A percentile compares a stretch with the other conserved stretches of the same genome.
phyloP scores from a whole-genome alignment of 2,329 filamentous ascomycete species.

The Penicillium capsulatum region DNA sequence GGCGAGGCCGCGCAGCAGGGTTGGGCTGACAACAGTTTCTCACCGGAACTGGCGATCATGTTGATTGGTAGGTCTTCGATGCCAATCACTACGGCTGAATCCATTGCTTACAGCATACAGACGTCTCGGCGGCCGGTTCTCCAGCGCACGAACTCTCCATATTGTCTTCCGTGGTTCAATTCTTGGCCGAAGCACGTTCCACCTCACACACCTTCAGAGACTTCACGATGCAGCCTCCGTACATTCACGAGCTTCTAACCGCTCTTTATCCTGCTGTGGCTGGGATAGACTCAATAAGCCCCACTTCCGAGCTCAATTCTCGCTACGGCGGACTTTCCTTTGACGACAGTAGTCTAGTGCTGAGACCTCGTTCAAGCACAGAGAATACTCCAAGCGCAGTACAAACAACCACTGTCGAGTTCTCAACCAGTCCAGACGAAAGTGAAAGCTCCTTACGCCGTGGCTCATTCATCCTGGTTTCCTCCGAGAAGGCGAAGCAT shows the following conservation, averaged over 20 bases:
- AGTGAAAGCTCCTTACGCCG: constrained; percentile 65
- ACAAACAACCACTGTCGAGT: constrained; percentile 61
- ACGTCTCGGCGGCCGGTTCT: constrained; percentile 4
- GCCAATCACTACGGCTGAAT: too few species aligned
- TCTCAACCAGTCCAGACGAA: constrained; percentile 43
- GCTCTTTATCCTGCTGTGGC: constrained; percentile 85
- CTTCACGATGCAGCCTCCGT: constrained; percentile 74
- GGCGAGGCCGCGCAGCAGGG: too few species aligned
- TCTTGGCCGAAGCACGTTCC: constrained; percentile 73
- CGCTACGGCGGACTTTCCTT: constrained; percentile 76
- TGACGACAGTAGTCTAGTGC: constrained; percentile 78
- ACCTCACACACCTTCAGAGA: constrained; percentile 75
- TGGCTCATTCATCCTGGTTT: constrained; percentile 85
- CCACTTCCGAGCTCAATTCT: constrained; percentile 83
- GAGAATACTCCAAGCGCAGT: constrained; percentile 58
- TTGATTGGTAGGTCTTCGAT: too few species aligned
- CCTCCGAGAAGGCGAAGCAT: constrained; percentile 60
- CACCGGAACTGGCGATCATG: too few species aligned
- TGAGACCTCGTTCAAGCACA: constrained; percentile 65
- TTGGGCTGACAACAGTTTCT: too few species aligned
- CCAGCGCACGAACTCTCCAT: constrained; percentile 44
- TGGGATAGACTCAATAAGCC: constrained; percentile 74
- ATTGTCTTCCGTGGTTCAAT: constrained; percentile 71
- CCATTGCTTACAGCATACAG: constrained; percentile 5
- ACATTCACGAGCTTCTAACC: constrained; percentile 71